These are phyloP conservation scores for Podospora australis DNA, from an alignment of 495 filamentous ascomycete genomes.

Conservation along the genomic window DNA sequence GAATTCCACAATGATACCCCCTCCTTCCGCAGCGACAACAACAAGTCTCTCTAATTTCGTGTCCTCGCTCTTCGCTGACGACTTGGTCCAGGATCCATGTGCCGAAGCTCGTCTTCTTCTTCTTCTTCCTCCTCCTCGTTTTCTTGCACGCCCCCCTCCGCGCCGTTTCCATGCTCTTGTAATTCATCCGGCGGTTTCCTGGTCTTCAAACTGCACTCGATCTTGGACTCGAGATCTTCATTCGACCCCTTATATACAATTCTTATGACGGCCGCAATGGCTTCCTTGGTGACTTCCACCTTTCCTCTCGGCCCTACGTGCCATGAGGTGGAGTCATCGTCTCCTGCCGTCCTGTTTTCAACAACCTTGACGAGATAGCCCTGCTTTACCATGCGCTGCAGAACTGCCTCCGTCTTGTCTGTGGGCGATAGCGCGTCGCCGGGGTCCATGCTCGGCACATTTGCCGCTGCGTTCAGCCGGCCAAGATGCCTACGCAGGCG, in stretches of 20 bases:
- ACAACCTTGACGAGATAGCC: slow-evolving; percentile 73
- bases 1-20: slow-evolving; percentile 7
- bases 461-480: slow-evolving; percentile 67
- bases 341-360: slow-evolving; percentile 48
- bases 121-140: slow-evolving; percentile 8
- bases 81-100: slow-evolving; percentile 21
- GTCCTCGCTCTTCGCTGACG: slow-evolving; percentile 12
- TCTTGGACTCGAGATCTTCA: slow-evolving; percentile 46
- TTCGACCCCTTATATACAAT: slow-evolving; percentile 47
- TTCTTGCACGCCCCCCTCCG: slow-evolving; percentile 10
- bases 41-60: neutral
- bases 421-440: slow-evolving; percentile 52
- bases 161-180: slow-evolving; percentile 3
- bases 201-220: slow-evolving; percentile 45
- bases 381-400: slow-evolving; percentile 70
- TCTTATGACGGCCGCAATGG: slow-evolving; percentile 63
- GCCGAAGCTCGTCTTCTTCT: slow-evolving; percentile 5
- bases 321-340: slow-evolving; percentile 72
- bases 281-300: slow-evolving; percentile 70
- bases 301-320: slow-evolving; percentile 79
- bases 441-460: slow-evolving; percentile 42
- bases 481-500: slow-evolving; percentile 67
- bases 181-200: slow-evolving; percentile 19
- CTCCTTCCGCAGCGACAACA: neutral
- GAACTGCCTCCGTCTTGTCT: slow-evolving; percentile 67